Evolutionary conservation across 2,329 filamentous ascomycete genomes (phyloP).

Genomic region (Ophiocordyceps polyrhachis-furcata): DNA sequence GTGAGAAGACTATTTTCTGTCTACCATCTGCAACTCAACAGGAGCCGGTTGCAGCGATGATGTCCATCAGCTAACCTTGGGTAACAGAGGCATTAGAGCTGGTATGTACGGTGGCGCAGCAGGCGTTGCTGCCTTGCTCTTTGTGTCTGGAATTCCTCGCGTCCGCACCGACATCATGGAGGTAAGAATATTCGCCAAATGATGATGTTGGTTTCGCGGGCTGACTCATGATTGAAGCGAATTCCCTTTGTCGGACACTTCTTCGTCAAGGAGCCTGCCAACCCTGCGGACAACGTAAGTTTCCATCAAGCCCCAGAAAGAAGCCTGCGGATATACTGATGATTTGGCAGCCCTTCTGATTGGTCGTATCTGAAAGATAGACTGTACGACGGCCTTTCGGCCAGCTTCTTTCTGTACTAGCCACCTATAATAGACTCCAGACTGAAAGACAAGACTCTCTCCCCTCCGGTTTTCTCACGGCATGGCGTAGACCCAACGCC

Average conservation of each 20-base stretch:
- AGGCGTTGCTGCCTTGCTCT: constrained; percentile 39
- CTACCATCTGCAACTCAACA: neutral
- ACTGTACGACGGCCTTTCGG: constrained; percentile 5
- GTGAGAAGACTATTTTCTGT: constrained; percentile 25
- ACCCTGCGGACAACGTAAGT: constrained; percentile 45
- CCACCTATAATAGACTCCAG: neutral
- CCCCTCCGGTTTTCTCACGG: neutral
- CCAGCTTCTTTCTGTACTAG: constrained; percentile 16
- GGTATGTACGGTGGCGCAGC: constrained; percentile 39
- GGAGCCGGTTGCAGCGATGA: neutral
- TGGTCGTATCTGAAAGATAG: constrained; percentile 10
- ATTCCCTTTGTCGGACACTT: constrained; percentile 31
- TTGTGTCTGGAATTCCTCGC: constrained; percentile 41
- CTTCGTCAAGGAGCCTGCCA: constrained; percentile 34
- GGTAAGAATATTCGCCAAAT: constrained; percentile 16
- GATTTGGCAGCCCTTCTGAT: constrained; percentile 20
- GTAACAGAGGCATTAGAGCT: constrained; percentile 7
- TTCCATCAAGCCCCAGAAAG: too few species aligned
- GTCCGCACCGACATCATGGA: constrained; percentile 40
- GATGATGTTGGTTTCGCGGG: neutral
- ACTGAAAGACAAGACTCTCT: neutral
- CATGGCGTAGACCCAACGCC: neutral
- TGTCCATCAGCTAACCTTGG: neutral
- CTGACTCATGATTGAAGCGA: constrained; percentile 20
- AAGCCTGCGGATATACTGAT: constrained; percentile 7